Percentiles rank a stretch among this genome's conserved stretches.
These are phyloP conservation scores for Saturnispora besseyi DNA, from an alignment of 805 yeast genomes.

Conservation along the genomic window DNA sequence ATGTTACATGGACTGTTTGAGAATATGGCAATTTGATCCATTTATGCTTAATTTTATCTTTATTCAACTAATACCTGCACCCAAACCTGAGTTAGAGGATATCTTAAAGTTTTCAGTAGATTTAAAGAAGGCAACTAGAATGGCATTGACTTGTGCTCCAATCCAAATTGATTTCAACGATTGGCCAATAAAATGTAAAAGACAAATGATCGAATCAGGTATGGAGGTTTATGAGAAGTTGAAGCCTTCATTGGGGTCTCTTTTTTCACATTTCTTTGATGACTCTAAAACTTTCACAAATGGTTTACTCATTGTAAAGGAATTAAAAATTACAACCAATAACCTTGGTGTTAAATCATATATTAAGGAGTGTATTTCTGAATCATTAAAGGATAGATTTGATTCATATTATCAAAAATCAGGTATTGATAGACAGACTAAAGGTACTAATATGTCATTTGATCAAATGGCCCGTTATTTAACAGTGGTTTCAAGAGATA, in stretches of 20 bases:
- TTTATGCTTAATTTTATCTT: conserved; percentile 17
- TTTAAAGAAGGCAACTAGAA: conserved; percentile 16
- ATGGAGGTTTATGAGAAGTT: conserved; percentile 13
- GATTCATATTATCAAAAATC: conserved; percentile 9
- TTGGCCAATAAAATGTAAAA: conserved; percentile 21
- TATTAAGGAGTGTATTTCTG: conserved; percentile 11
- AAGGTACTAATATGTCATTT: conserved; percentile 3
- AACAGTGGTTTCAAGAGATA: conserved; percentile 17
- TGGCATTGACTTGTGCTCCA: conserved; percentile 22
- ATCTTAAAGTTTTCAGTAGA: background rate
- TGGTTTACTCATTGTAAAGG: conserved; percentile 16
- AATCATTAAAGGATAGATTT: conserved; percentile 10
- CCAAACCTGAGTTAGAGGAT: background rate
- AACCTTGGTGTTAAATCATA: conserved; percentile 6
- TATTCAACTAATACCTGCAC: conserved; percentile 8
- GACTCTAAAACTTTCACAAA: conserved; percentile 17
- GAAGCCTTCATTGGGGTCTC: conserved; percentile 6
- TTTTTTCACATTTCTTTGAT: conserved; percentile 15
- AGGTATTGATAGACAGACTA: background rate
- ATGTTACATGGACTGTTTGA: conserved; percentile 22
- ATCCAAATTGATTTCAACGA: conserved; percentile 16
- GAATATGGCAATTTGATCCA: conserved; percentile 28
- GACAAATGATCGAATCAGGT: conserved; percentile 11
- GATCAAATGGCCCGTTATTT: conserved; percentile 16
- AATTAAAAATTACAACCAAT: conserved; percentile 14